These are phyloP conservation scores for Diversispora eburnea DNA, from an alignment of 192 early-diverging fungal genomes.

Conservation along the genomic window DNA sequence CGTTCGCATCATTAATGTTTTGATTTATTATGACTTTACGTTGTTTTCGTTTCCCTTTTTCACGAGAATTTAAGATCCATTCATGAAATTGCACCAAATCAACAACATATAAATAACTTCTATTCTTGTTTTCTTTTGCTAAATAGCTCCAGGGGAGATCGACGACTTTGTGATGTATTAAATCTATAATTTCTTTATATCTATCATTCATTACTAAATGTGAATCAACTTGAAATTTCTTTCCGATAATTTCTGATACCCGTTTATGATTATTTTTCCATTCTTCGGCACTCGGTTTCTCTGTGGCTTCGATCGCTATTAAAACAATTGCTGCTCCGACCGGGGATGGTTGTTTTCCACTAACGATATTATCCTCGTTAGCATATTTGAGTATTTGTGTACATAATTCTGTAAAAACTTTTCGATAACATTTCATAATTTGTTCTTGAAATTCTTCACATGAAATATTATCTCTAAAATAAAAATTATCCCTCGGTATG, in stretches of 20 bases:
- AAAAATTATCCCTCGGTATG: not conserved
- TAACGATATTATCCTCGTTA: not conserved
- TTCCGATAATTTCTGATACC: not conserved
- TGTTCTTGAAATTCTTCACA: not conserved
- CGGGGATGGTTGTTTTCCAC: conserved; percentile 5
- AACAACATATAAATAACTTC: conserved; percentile 3
- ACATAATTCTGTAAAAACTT: not conserved
- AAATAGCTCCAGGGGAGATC: not conserved
- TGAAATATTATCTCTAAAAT: not conserved
- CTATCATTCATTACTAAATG: not conserved
- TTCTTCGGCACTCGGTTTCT: conserved; percentile 10
- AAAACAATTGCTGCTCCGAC: conserved; percentile 10
- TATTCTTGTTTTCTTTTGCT: not conserved
- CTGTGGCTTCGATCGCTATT: conserved; percentile 12
- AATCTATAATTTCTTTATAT: conserved; percentile 2
- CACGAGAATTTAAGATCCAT: not conserved
- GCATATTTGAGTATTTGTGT: conserved; percentile 1
- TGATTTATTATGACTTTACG: not conserved
- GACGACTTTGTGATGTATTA: conserved; percentile 1
- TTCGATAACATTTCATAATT: conserved; percentile 4
- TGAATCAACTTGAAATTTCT: not conserved
- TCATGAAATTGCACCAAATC: conserved; percentile 10
- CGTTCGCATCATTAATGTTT: not conserved
- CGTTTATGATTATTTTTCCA: not conserved
- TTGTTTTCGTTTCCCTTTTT: not conserved